phyloP scores from a whole-genome alignment of 208 protist genomes.

The Crithidia brevicula region DNA sequence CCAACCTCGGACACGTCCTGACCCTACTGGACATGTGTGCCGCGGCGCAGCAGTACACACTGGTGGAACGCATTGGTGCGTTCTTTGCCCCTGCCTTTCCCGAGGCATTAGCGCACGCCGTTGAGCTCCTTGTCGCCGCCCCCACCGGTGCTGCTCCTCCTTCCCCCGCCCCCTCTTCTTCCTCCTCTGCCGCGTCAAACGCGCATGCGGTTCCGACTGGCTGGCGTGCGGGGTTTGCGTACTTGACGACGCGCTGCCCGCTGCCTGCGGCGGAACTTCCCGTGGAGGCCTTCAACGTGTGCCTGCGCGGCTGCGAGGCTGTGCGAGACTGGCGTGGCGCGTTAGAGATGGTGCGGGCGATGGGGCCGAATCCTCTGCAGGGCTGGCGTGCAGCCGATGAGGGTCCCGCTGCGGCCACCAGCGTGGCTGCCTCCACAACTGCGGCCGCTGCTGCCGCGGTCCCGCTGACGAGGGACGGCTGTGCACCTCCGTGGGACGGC shows the following conservation, averaged over 20 bases:
- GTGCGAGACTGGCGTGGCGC: slow-evolving; percentile 69
- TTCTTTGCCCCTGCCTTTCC: slow-evolving; percentile 53
- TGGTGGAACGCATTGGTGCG: slow-evolving; percentile 48
- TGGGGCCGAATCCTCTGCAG: slow-evolving; percentile 82
- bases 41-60: slow-evolving; percentile 45
- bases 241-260: slow-evolving; percentile 36
- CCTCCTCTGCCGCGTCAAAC: too few relatives aligned
- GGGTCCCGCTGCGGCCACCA: background rate
- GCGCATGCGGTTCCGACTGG: too few relatives aligned
- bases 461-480: too few relatives aligned
- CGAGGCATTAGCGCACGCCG: slow-evolving; percentile 34
- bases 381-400: slow-evolving; percentile 30
- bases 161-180: background rate
- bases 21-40: slow-evolving; percentile 67
- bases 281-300: slow-evolving; percentile 78
- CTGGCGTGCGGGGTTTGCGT: slow-evolving; percentile 50
- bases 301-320: slow-evolving; percentile 65
- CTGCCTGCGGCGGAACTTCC: slow-evolving; percentile 51
- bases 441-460: background rate
- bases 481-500: too few relatives aligned
- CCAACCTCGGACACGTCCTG: slow-evolving; percentile 48
- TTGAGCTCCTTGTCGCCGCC: slow-evolving; percentile 36
- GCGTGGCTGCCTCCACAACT: background rate
- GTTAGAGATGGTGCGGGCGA: slow-evolving; percentile 62
- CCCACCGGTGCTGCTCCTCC: slow-evolving; percentile 1